phyloP scores from a whole-genome alignment of 2,329 filamentous ascomycete genomes.

The Neonectria magnoliae region DNA sequence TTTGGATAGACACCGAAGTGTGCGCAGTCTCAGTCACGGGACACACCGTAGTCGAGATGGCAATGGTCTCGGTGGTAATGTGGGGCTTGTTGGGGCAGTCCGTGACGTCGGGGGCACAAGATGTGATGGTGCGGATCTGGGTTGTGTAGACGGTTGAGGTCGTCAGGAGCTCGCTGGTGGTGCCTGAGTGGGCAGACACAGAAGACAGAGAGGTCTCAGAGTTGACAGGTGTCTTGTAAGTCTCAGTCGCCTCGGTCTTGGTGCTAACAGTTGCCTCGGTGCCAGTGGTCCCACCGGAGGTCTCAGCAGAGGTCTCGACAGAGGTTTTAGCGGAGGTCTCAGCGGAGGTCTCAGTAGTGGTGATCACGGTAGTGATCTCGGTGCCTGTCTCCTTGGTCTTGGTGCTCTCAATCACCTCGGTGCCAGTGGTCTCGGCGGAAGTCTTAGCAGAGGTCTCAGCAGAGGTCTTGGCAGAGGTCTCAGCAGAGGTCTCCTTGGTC shows the following conservation, averaged over 20 bases:
- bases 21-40: slow-evolving; percentile 1
- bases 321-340: not conserved
- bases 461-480: not conserved
- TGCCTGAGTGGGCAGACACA: not conserved
- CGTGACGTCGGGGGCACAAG: slow-evolving; percentile 45
- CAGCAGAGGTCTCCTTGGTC: not conserved
- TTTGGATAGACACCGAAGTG: not conserved
- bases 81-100: slow-evolving; percentile 42
- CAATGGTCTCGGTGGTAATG: slow-evolving; percentile 43
- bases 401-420: not conserved
- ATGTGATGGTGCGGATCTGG: slow-evolving; percentile 41
- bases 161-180: slow-evolving; percentile 28
- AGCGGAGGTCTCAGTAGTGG: not conserved
- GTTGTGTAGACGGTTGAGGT: slow-evolving; percentile 48
- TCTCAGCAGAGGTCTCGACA: too few species aligned
- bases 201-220: not conserved
- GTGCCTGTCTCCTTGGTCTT: not conserved
- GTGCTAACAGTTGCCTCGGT: not conserved
- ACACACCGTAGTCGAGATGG: slow-evolving; percentile 47
- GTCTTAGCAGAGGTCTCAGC: not conserved
- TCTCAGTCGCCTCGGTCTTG: not conserved
- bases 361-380: not conserved
- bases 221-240: not conserved
- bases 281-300: not conserved
- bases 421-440: not conserved